Base-by-base conservation (phyloP, 208 protist genomes). In the Acanthamoeba sp. region DNA sequence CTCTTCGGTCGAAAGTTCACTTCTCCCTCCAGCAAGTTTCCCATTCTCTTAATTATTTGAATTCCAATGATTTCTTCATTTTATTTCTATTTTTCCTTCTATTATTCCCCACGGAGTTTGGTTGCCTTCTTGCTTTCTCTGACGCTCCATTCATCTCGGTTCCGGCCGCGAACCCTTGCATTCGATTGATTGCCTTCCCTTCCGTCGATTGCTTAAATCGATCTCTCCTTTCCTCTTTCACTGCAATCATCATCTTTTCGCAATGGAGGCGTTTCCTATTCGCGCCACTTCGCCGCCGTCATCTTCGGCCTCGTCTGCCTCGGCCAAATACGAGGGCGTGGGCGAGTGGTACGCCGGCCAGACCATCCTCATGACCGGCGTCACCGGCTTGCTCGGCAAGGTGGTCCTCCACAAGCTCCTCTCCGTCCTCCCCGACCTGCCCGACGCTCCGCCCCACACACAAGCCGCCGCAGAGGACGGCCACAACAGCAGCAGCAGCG, bases 341-440 rank as follows among this genome's bases (percentile, higher is more conserved):
- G 32, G 71, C 34, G 71, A 22, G 71, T 80, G 71, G 71, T 80
- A 80, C 7, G 71, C 36, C 71, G 27, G 29, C 34, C 71, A 80
- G 36, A 80, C 71, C 34, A 48, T 80, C 71, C 36, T 80, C 34
- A 45, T 80, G 71, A 80, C 71, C 71, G 71, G 71, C 71, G 71
- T 80, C 12, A 80, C 71, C 12, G 71, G 71, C 71, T 36, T 80
- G 18, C 71, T 80, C 36, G 71, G 71, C 34, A 80, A 80, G 36
- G 71, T 80, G n/a, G 71, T 80, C 34, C 71, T 80, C 71, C 71
- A 80, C 71, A 80, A 80, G 71, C 32, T 80, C 34, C 71, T 80
- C 71, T 80, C 71, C 71, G 36, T 80, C 71, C 71, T 80, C 71
- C 71, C 71, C 71, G 71, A 80, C 36, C 71, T 48, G 12, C 71